Base-by-base conservation (phyloP, 768 basidiomycete species). In the Boletus reticulatus region DNA sequence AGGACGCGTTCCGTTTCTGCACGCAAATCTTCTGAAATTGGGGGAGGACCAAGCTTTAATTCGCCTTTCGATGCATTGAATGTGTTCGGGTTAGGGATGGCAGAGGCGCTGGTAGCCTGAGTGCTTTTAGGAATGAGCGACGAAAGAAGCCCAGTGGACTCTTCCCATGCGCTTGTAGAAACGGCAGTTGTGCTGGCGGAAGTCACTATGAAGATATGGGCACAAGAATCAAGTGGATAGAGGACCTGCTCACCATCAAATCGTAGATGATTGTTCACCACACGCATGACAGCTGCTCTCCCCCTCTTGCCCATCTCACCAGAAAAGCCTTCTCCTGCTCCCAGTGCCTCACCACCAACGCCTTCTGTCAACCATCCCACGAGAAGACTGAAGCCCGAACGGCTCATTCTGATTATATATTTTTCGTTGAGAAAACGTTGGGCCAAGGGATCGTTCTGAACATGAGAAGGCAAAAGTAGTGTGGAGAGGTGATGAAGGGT, bases 361-460 rank as follows among this genome's bases (percentile, higher is more conserved):
- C 94, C 94, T 68, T 98, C 95, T 22, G 93, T 97, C 53, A 98
- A 75, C 97, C 97, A 99, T 31, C 96, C 95, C 3, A 98, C 80
- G 9, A 99, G 78, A 29, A 99, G 83, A 43, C 89, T 83, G 67
- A 97, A 96, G 8, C 94, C 92, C 37, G 94, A 94, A 27, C 92
- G 83, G 52, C 90, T 92, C 84, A 98, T 91, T 41, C 84, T 83
- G 49, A 98, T 80, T 34, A 84, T 82, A 72, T 98, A 99, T 71
- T 94, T 94, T 71, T 97, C 93, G 47, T 85, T 85, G 53, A 92
- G 80, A 65, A 96, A 94, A 10, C 91, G 82, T 67, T 90, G 88
- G 0, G 92, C 94, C 10, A 87, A 68, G 48, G 92, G 84, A 63
- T 93, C 92, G 51, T 84, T 87, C 57, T 88, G 84, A 32, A 96